A percentile compares a stretch with the other conserved stretches of the same genome.
Evolutionary conservation across 1,139 yeast genomes (phyloP).

Genomic region (Geotrichum citri-aurantii): DNA sequence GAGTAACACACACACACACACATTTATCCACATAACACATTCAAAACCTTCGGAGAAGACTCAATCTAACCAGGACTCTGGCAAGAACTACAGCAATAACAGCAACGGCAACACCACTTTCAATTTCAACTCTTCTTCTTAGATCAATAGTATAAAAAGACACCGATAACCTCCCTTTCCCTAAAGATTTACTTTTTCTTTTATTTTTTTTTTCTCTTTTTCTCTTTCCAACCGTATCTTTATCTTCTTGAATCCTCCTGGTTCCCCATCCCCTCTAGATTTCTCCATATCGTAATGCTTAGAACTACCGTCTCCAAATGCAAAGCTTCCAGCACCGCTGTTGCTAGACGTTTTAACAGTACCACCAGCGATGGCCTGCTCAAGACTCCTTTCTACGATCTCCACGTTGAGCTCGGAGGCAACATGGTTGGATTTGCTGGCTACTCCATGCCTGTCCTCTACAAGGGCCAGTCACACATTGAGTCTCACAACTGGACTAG

Average conservation of each 20-base stretch:
- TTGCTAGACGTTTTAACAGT: constrained; percentile 14
- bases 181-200: constrained; percentile 2
- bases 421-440: constrained; percentile 96
- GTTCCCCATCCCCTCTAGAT: not conserved
- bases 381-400: constrained; percentile 76
- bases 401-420: constrained; percentile 74
- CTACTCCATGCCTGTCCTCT: constrained; percentile 87
- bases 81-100: not conserved
- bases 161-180: constrained; percentile 3
- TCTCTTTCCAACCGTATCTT: constrained; percentile 16
- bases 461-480: constrained; percentile 74
- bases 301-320: constrained; percentile 3
- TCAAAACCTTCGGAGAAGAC: not conserved
- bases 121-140: not conserved
- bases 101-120: not conserved
- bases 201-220: constrained; percentile 14
- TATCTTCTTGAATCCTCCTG: not conserved
- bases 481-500: constrained; percentile 96
- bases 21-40: no score
- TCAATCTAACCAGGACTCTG: not conserved
- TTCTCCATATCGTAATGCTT: constrained; percentile 5
- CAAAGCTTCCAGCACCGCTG: constrained; percentile 1
- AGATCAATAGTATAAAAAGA: constrained; percentile 3
- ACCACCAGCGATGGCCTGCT: constrained; percentile 14
- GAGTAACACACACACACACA: no score